Evolutionary conservation across 1,284 basidiomycete species (phyloP), one percentile per base, ranked within the genome.

Genomic region (Tranzscheliella williamsii): DNA sequence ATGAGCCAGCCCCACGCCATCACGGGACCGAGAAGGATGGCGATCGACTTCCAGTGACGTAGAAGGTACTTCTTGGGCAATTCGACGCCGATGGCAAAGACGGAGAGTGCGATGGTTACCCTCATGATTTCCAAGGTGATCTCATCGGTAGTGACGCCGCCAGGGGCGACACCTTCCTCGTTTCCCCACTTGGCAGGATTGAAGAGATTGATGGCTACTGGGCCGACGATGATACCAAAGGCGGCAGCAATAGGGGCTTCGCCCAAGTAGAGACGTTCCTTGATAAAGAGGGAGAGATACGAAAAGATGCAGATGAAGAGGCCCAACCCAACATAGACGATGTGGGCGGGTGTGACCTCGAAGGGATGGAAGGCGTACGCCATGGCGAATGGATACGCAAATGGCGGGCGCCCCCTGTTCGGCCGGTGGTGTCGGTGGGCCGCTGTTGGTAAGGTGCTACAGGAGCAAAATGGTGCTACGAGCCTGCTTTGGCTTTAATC

Each of bases 201-300:
- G 76, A 98, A 90, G 30, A 97, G 82, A 53, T 85, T 84, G 26
- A 89, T 86, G 39, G 86, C 87, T 75, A 93, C 89, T 3, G 91
- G 93, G 12, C 73, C 70, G 56, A 97, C 87, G 61, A 94, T 89
- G 74, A 97, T 89, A 21, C 94, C 93, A 69, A 96, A 92, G 27
- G 93, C 78, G 64, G 95, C 95, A 2, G 95, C 92, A 83, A 91
- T 89, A 64, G 89, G 91, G 5, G 95, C 92, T 83, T 98, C 95
- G 64, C 95, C 95, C 57, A 97, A 86, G 76, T 96, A 98, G 24
- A 96, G 80, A 82, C 84, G 87, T 81, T 96, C 92, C 75, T 93
- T 88, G 75, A 98, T 85, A 69, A 96, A 86, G 18, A 93, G 83
- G 9, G 90, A 91, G 79, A 95, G 90, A 87, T 94, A 91, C 76